These are phyloP conservation scores for Gastrolobium bilobum DNA, from an alignment of 306 rosid genomes.

Conservation along the genomic window DNA sequence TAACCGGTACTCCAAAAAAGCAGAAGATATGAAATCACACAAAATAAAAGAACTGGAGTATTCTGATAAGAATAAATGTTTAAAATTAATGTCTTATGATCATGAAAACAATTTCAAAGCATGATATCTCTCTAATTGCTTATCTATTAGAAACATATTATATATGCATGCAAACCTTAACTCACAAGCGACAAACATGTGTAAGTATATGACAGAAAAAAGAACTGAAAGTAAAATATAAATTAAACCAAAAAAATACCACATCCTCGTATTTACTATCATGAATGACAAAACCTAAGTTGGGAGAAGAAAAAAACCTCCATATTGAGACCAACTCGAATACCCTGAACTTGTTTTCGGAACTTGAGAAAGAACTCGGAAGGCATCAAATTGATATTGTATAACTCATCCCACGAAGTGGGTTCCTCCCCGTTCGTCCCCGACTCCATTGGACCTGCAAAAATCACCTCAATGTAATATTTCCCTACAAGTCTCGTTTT, in stretches of 20 bases:
- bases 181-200: constrained; percentile 10
- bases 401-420: constrained; percentile 77
- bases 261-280: background rate
- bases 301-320: constrained; percentile 60
- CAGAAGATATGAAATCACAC: background rate
- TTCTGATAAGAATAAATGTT: background rate
- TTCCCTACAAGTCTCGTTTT: too few relatives aligned
- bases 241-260: too few relatives aligned
- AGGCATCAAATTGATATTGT: constrained; percentile 77
- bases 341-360: constrained; percentile 79
- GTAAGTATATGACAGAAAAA: too few relatives aligned
- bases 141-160: constrained; percentile 3
- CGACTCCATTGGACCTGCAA: constrained; percentile 62
- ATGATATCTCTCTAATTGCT: background rate
- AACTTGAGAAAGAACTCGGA: constrained; percentile 86
- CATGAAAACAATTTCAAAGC: background rate
- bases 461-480: constrained; percentile 25
- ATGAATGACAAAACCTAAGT: background rate
- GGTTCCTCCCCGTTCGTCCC: constrained; percentile 69
- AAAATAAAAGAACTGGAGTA: background rate
- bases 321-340: constrained; percentile 86
- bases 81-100: background rate
- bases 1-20: background rate
- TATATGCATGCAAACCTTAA: background rate
- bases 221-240: too few relatives aligned